These are phyloP conservation scores for Emydomyces testavorans DNA, from an alignment of 2,329 filamentous ascomycete species.

Conservation along the genomic window DNA sequence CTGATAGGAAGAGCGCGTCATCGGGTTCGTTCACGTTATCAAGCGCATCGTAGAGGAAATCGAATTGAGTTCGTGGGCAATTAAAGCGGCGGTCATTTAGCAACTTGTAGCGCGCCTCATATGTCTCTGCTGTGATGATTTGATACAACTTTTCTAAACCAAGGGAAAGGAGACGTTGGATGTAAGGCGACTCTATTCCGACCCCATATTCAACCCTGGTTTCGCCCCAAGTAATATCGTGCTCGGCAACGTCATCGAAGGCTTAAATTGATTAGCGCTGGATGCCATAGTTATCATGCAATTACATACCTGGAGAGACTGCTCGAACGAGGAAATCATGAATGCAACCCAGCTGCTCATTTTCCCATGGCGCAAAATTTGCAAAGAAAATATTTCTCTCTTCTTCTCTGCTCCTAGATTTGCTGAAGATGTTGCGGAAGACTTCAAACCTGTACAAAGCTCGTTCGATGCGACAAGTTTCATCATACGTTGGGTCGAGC, in stretches of 20 bases:
- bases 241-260: constrained; percentile 11
- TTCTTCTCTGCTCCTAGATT: neutral
- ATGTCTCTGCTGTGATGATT: constrained; percentile 7
- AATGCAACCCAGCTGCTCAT: constrained; percentile 18
- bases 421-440: constrained; percentile 17
- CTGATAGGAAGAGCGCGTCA: neutral
- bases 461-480: constrained; percentile 14
- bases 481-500: too few relatives aligned
- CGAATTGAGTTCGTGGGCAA: too few relatives aligned
- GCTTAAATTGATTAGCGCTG: constrained; percentile 4
- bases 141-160: constrained; percentile 8
- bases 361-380: constrained; percentile 19
- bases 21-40: neutral
- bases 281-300: neutral
- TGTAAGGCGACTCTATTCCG: neutral
- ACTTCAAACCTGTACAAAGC: constrained; percentile 18
- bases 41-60: neutral
- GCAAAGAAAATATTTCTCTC: constrained; percentile 11
- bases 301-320: constrained; percentile 10
- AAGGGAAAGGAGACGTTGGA: constrained; percentile 1
- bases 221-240: constrained; percentile 12
- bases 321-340: constrained; percentile 16
- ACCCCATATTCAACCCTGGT: neutral
- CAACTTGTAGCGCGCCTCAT: constrained; percentile 9
- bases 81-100: too few relatives aligned